These are phyloP conservation scores for Candida corydali DNA, from an alignment of 805 yeast genomes.

Conservation along the genomic window DNA sequence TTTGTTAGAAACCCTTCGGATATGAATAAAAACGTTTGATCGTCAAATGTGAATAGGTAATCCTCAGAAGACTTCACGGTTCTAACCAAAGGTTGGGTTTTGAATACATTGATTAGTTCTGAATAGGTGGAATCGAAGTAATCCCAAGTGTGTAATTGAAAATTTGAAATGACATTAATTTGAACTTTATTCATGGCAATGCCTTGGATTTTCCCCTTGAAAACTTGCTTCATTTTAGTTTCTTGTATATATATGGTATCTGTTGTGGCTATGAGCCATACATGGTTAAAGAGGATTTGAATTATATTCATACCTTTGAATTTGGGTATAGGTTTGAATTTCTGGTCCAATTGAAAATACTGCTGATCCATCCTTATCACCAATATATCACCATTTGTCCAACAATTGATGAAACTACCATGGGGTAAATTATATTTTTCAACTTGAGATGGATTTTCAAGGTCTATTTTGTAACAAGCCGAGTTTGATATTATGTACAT, in stretches of 20 bases:
- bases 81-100: conserved; percentile 9
- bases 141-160: conserved; percentile 26
- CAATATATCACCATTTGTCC: conserved; percentile 37
- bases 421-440: conserved; percentile 19
- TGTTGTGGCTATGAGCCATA: conserved; percentile 23
- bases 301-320: conserved; percentile 26
- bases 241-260: conserved; percentile 24
- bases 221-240: conserved; percentile 27
- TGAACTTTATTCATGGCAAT: conserved; percentile 19
- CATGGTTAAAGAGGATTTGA: conserved; percentile 20
- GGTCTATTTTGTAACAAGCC: conserved; percentile 27
- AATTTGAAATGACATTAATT: conserved; percentile 19
- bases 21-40: conserved; percentile 12
- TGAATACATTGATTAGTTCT: conserved; percentile 28
- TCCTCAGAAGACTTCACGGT: conserved; percentile 1
- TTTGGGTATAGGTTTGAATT: conserved; percentile 29
- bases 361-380: conserved; percentile 22
- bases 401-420: conserved; percentile 19
- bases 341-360: conserved; percentile 25
- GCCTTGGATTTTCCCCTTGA: conserved; percentile 16
- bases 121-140: conserved; percentile 24
- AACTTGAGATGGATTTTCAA: conserved; percentile 33
- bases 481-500: conserved; percentile 28
- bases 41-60: conserved; percentile 14
- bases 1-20: conserved; percentile 19